Base-by-base conservation (phyloP, 2,329 filamentous ascomycete genomes). In the Aspergillus aculeatinus region DNA sequence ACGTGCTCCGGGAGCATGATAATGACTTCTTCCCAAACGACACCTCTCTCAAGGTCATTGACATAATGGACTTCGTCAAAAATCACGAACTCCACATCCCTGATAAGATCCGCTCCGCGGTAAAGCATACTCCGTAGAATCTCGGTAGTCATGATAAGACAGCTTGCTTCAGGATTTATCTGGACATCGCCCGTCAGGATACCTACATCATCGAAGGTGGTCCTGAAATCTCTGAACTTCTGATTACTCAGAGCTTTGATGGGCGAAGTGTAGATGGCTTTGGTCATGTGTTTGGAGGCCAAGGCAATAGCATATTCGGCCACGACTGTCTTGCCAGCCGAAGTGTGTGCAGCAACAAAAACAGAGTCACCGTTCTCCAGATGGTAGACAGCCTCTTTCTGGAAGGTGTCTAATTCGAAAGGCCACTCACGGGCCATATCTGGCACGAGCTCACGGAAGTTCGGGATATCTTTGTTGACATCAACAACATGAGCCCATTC, bases 401-500 rank as follows among this genome's bases (percentile, higher is more conserved):
- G 95, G 78, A 99, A 99, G 0, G 90, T 96, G 70, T 99, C 95
- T 39, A 98, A 86, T 75, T 99, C 95, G 67, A 99, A 99, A 0
- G 94, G 93, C 91, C 93, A 99, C 64, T 96, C 90, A 65, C 89
- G 86, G 1, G 95, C 95, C 92, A 98, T 97, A 62, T 98, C 91
- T 0, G 95, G 95, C 7, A 99, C 93, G 42, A 99, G 81, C 62
- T 97, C 94, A 60, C 85, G 83, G 76, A 99, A 98, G 72, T 98
- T 98, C n/a, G 90, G 83, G 69, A 98, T 96, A 55, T 94, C 91
- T 61, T 92, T 87, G 70, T 94, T 93, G 67, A 98, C 89, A 74
- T 99, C 94, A 2, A 99, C 94, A 87, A 99, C 96, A 77, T 99
- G 95, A 55, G 95, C 95, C 94, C 95, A 99, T 78, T 98, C 92